Evolutionary conservation across 163 green algal species (phyloP), one percentile per base, ranked within the genome.

Genomic region (Volvox carteri): DNA sequence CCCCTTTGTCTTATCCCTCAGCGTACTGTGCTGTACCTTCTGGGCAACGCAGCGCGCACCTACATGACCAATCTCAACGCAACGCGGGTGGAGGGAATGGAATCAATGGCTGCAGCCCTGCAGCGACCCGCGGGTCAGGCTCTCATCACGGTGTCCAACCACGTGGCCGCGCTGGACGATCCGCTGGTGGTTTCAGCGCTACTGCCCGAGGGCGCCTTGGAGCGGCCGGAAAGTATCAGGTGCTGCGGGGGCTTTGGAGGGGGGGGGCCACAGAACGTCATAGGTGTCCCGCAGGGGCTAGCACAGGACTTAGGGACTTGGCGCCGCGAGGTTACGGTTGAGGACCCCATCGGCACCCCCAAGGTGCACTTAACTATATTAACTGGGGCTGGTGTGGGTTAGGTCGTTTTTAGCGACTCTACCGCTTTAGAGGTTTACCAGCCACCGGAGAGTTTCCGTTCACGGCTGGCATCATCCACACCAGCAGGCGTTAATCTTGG

Each of bases 71-170:
- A 48, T 28, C 67, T 90, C 3, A 95, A 94, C 90, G 81, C 62
- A 18, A 94, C 90, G 0, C 54, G 79, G 2, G 73, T 95, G n/a
- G 33, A 91, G 19, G 93, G 93, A 2, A 78, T 42, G 30, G 88
- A 94, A 14, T 35, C 78, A 30, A 70, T 96, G 78, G 41, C 72
- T 12, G 78, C 76, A 50, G 93, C 90, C 21, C 52, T 96, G 83
- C 12, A 90, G 5, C 79, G 92, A 28, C 72, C 85, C 42, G 21
- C 62, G 0, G 90, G 86, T 4, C 91, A 93, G 60, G 92, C 92
- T 4, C 93, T 98, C 3, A 94, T 98, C 81, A 98, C 96, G 0
- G 95, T 98, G 28, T 95, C 92, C 93, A 99, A 99, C 88, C 97
- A 99, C 74, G 96, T 98, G 74, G 95, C 95, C 0, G 91, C 95